Base-by-base conservation (phyloP, 805 yeast genomes). In the Wickerhamiella qilinensis region DNA sequence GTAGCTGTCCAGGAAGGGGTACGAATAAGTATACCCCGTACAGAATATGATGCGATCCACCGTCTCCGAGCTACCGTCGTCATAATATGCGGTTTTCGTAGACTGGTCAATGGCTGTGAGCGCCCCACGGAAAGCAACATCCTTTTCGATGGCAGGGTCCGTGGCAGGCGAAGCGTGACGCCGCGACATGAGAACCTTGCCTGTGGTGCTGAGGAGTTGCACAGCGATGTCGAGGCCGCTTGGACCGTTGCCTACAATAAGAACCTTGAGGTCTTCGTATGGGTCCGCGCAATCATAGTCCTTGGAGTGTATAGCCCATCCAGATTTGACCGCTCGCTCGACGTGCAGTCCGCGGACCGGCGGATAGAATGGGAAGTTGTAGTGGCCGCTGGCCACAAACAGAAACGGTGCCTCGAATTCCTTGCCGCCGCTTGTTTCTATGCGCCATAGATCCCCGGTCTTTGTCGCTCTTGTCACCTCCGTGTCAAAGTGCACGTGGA, bases 211-310 rank as follows among this genome's bases (percentile, higher is more conserved):
- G 1, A 75, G 69, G 16, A 76, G 50, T 51, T 79, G 86, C 40
- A 65, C 67, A 2, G 83, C 70, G 31, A 80, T 61, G 51, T 84
- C 94, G 16, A 73, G 69, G 20, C 88, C 94, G 22, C 84, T 74
- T 2, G 91, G 78, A 9, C 77, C 73, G 48, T 75, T 77, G 0
- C 93, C 93, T n/a, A 82, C 71, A 5, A 81, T 67, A 33, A 82
- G 54, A 14, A 76, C 72, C 24, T 57, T 64, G 35, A 64, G 62
- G 39, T 53, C 62, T n/a, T 37, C 43, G 42, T 62, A 77, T 12
- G 60, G 62, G 1, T 60, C 61, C 0, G 74, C 66, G 16, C 54
- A 54, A 40, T 75, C 65, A 50, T 64, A 79, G 28, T 64, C 56
- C 43, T 73, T 73, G 6, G 85, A 67, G 54, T 79, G 88, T n/a